phyloP scores from a whole-genome alignment of 1,284 basidiomycete genomes.

The Cutaneotrichosporon sp. region DNA sequence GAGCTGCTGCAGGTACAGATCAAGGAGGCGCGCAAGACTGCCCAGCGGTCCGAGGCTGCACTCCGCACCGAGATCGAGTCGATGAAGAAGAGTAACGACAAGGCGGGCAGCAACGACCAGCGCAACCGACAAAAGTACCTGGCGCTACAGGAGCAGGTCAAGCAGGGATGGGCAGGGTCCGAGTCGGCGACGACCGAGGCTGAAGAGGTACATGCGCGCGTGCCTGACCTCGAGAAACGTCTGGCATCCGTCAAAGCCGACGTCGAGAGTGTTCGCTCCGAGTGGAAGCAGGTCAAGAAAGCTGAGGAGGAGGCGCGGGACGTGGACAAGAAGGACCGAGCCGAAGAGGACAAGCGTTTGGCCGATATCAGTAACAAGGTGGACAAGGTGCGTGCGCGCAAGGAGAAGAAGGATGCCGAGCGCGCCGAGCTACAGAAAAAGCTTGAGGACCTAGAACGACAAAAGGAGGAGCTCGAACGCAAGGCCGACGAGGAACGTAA shows the following conservation, averaged over 20 bases:
- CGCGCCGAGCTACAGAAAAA: constrained; percentile 36
- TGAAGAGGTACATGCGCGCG: constrained; percentile 27
- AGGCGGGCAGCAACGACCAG: constrained; percentile 43
- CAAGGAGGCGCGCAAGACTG: constrained; percentile 45
- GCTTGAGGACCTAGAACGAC: constrained; percentile 39
- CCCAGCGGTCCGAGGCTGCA: constrained; percentile 45
- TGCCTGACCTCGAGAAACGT: constrained; percentile 31
- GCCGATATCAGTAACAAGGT: constrained; percentile 57
- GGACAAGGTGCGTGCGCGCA: constrained; percentile 63
- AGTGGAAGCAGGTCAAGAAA: constrained; percentile 32
- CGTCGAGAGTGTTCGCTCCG: constrained; percentile 27
- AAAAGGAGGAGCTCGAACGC: constrained; percentile 36
- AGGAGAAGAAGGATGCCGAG: constrained; percentile 48
- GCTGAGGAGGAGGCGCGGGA: constrained; percentile 39
- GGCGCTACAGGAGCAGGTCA: constrained; percentile 48
- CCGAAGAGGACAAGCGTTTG: constrained; percentile 43
- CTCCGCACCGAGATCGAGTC: constrained; percentile 44
- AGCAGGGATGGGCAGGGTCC: constrained; percentile 45
- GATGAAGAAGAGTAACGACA: constrained; percentile 46
- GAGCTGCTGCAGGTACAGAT: constrained; percentile 43
- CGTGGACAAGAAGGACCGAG: constrained; percentile 31
- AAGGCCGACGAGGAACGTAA: constrained; percentile 33
- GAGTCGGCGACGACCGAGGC: constrained; percentile 40
- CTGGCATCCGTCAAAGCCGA: constrained; percentile 26
- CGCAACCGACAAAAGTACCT: constrained; percentile 46